Evolutionary conservation across 1,139 yeast species (phyloP).

Genomic region (Zygosaccharomyces sapae): DNA sequence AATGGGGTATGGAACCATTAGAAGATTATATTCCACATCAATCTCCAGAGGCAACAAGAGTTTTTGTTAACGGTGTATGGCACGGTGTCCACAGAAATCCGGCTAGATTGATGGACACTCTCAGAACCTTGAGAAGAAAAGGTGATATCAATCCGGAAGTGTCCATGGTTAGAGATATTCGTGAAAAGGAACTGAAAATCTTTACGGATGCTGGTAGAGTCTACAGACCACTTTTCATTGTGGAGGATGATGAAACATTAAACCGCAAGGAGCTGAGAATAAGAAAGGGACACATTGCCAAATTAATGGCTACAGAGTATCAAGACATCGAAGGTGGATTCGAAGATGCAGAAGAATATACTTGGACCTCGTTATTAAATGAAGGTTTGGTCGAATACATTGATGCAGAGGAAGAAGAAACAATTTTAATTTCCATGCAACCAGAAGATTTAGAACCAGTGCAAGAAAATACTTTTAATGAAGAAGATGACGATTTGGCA

Average conservation of each 20-base stretch:
- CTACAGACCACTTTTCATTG: constrained; percentile 89
- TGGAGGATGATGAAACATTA: constrained; percentile 73
- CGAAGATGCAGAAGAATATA: constrained; percentile 56
- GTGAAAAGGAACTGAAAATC: constrained; percentile 92
- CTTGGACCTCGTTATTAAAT: constrained; percentile 80
- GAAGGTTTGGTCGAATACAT: constrained; percentile 91
- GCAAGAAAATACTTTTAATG: constrained; percentile 48
- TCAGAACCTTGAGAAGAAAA: constrained; percentile 87
- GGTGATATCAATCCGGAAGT: constrained; percentile 97
- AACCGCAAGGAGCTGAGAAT: constrained; percentile 74
- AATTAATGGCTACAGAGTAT: constrained; percentile 62
- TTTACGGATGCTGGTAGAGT: constrained; percentile 99
- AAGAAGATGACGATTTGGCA: constrained; percentile 49
- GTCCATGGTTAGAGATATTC: constrained; percentile 90
- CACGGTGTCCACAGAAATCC: constrained; percentile 98
- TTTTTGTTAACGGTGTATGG: constrained; percentile 98
- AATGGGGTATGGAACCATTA: constrained; percentile 99
- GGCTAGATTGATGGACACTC: constrained; percentile 80
- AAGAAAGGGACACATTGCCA: constrained; percentile 76
- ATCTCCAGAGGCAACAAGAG: constrained; percentile 87
- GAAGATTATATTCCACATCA: constrained; percentile 94
- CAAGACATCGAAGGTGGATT: constrained; percentile 49
- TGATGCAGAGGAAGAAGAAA: constrained; percentile 97
- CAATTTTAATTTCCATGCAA: constrained; percentile 97
- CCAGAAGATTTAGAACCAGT: constrained; percentile 88